These are phyloP conservation scores for Metschnikowia dekortorum DNA, from an alignment of 805 yeast species.

Conservation along the genomic window DNA sequence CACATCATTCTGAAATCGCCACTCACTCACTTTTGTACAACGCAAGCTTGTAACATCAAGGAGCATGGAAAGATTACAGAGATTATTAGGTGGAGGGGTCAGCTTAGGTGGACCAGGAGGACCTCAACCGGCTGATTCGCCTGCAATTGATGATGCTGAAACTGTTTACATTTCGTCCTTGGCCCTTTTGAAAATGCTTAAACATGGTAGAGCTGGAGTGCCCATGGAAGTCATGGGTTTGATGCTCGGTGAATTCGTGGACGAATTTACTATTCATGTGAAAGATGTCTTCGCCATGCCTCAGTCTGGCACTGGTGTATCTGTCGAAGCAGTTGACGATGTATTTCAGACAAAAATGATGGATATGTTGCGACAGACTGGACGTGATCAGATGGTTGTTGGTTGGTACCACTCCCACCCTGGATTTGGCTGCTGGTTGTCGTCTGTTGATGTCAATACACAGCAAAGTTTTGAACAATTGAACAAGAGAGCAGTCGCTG, in stretches of 20 bases:
- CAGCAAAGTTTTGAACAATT: slow-evolving; percentile 97
- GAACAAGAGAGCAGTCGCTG: slow-evolving; percentile 95
- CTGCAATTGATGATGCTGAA: slow-evolving; percentile 90
- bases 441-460: slow-evolving; percentile 94
- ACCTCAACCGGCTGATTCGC: slow-evolving; percentile 55
- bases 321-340: slow-evolving; percentile 98
- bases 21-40: slow-evolving; percentile 3
- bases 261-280: slow-evolving; percentile 94
- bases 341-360: slow-evolving; percentile 98
- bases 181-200: slow-evolving; percentile 92
- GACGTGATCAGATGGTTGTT: slow-evolving; percentile 98
- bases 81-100: slow-evolving; percentile 41
- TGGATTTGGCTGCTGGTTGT: slow-evolving; percentile 99
- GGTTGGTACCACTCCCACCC: slow-evolving; percentile 99
- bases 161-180: slow-evolving; percentile 94
- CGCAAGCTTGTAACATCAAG: not conserved
- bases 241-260: slow-evolving; percentile 97
- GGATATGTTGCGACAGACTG: slow-evolving; percentile 99
- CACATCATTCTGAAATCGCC: slow-evolving; percentile 5
- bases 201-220: slow-evolving; percentile 91
- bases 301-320: slow-evolving; percentile 96
- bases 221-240: slow-evolving; percentile 90
- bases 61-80: slow-evolving; percentile 47
- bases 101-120: slow-evolving; percentile 43
- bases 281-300: slow-evolving; percentile 99